Conservation (phyloP, 306 rosid species). For the Trifolium repens region DNA sequence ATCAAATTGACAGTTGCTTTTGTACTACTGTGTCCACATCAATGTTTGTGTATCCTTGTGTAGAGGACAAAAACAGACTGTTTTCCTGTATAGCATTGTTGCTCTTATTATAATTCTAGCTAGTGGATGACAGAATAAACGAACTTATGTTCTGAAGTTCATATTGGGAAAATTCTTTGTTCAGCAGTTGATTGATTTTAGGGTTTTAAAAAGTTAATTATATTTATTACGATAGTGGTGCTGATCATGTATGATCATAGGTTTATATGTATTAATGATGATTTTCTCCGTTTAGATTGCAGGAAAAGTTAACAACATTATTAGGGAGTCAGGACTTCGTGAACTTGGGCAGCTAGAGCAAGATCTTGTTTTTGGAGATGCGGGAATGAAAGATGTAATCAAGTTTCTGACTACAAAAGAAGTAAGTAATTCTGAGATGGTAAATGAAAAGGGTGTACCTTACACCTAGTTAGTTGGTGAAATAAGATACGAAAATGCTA, state of each 20-base stretch:
- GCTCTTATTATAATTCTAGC: slow-evolving; percentile 22
- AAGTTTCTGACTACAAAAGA: slow-evolving; percentile 73
- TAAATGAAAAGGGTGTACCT: slow-evolving; percentile 26
- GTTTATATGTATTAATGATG: slow-evolving; percentile 34
- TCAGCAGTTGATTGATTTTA: slow-evolving; percentile 22
- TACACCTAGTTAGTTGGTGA: slow-evolving; percentile 22
- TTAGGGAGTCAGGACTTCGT: slow-evolving; percentile 77
- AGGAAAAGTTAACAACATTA: slow-evolving; percentile 72
- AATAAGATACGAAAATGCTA: not conserved
- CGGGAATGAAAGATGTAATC: slow-evolving; percentile 88
- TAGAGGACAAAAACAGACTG: not conserved
- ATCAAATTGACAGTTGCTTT: slow-evolving; percentile 18
- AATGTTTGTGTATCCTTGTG: not conserved
- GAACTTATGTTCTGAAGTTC: too few species aligned
- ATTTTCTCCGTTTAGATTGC: slow-evolving; percentile 70
- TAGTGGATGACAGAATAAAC: too few species aligned
- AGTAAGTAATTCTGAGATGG: slow-evolving; percentile 51
- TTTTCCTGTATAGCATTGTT: slow-evolving; percentile 11
- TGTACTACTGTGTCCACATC: not conserved
- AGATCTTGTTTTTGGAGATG: slow-evolving; percentile 94
- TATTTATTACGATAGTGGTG: slow-evolving; percentile 6
- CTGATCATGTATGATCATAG: slow-evolving; percentile 14
- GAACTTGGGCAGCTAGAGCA: slow-evolving; percentile 91
- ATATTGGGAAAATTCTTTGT: slow-evolving; percentile 24
- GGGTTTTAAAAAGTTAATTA: slow-evolving; percentile 21